These are phyloP conservation scores for Mortierella sp. DNA, from an alignment of 371 early-diverging fungal genomes.

Conservation along the genomic window DNA sequence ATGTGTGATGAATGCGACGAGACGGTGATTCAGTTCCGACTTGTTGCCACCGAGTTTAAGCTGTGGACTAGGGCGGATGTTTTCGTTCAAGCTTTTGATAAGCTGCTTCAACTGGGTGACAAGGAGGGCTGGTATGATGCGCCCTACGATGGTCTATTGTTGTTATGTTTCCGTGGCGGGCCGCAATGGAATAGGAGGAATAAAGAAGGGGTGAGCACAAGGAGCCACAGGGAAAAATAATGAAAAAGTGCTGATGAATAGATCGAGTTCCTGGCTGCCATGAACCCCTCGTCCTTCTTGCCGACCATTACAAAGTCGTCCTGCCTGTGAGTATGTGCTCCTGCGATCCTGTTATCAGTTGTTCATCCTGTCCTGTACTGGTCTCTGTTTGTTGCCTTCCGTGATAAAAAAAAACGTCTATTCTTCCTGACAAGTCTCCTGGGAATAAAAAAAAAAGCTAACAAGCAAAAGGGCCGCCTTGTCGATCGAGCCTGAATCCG, in stretches of 20 bases:
- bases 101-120: conserved; percentile 48
- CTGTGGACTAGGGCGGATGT: conserved; percentile 43
- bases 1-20: conserved; percentile 29
- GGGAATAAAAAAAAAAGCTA: neutral
- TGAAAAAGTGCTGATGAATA: neutral
- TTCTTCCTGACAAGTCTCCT: no score
- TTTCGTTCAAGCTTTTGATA: conserved; percentile 53
- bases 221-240: neutral
- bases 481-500: neutral
- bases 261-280: conserved; percentile 2
- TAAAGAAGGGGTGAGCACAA: neutral
- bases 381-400: neutral
- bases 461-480: no score
- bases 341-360: neutral
- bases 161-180: neutral
- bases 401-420: no score
- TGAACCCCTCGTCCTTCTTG: neutral
- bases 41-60: conserved; percentile 57
- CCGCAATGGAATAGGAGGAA: neutral
- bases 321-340: neutral
- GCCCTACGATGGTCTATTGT: conserved; percentile 52
- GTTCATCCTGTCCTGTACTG: neutral
- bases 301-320: neutral
- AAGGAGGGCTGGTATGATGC: conserved; percentile 51
- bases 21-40: conserved; percentile 42